These are phyloP conservation scores for Acanthamoeba lenticulata DNA, from an alignment of 208 protist species.

Conservation along the genomic window DNA sequence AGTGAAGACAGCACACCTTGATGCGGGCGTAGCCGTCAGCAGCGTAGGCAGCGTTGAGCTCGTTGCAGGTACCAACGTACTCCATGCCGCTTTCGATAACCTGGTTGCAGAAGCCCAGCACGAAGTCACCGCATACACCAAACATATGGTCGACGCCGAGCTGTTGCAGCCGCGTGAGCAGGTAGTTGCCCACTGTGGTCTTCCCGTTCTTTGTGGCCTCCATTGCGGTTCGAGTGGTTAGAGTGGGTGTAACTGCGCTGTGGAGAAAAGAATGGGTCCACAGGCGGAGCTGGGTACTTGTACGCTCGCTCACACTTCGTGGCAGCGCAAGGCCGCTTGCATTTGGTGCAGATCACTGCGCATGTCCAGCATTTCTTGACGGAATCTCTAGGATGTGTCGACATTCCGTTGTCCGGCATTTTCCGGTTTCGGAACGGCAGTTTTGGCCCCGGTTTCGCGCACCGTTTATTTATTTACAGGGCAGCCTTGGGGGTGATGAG, in stretches of 20 bases:
- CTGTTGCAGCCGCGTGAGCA: constrained; percentile 56
- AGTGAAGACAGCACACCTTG: not conserved
- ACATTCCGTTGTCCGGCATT: too few species aligned
- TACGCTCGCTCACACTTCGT: not conserved
- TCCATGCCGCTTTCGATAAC: not conserved
- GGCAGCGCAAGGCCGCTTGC: not conserved
- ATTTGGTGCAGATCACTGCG: not conserved
- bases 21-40: constrained; percentile 65
- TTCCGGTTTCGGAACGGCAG: not conserved
- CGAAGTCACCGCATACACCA: constrained; percentile 71
- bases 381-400: not conserved
- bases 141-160: constrained; percentile 69
- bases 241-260: not conserved
- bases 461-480: not conserved
- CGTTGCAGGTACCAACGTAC: constrained; percentile 69
- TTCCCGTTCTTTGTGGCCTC: not conserved
- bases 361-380: not conserved
- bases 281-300: not conserved
- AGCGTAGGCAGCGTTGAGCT: constrained; percentile 73
- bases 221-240: not conserved
- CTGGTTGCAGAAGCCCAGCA: constrained; percentile 53
- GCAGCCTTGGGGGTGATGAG: not conserved
- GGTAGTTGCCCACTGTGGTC: constrained; percentile 56
- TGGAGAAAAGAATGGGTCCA: not conserved
- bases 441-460: not conserved